Conservation (phyloP, 768 basidiomycete species). For the Tylopilus felleus region DNA sequence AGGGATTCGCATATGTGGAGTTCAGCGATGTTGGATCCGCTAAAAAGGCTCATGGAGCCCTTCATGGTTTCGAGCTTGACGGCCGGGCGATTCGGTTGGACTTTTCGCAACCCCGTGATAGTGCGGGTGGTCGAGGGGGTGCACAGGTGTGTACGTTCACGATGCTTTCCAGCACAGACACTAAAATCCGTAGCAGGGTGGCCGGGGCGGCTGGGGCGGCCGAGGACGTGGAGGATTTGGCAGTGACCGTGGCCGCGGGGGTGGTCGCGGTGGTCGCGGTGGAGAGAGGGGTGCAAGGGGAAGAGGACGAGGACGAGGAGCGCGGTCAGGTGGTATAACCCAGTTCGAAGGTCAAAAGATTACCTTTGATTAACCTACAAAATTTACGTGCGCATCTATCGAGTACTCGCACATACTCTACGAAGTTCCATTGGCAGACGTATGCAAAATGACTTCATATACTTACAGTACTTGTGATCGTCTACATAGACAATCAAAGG, state of each 20-base stretch:
- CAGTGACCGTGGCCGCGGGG: slow-evolving; percentile 37
- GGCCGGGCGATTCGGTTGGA: slow-evolving; percentile 83
- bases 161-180: neutral
- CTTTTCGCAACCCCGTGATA: slow-evolving; percentile 79
- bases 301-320: slow-evolving; percentile 39
- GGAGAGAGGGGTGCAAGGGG: slow-evolving; percentile 35
- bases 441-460: neutral
- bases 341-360: slow-evolving; percentile 51
- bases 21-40: slow-evolving; percentile 79
- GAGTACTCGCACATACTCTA: neutral
- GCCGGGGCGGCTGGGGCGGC: slow-evolving; percentile 34
- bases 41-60: slow-evolving; percentile 71
- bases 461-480: neutral
- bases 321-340: slow-evolving; percentile 53
- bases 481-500: neutral
- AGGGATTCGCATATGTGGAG: slow-evolving; percentile 97
- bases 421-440: neutral
- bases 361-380: slow-evolving; percentile 36
- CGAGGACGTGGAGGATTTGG: slow-evolving; percentile 24
- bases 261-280: slow-evolving; percentile 42
- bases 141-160: slow-evolving; percentile 38
- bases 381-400: neutral
- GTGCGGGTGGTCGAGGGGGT: slow-evolving; percentile 49
- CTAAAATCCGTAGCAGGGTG: slow-evolving; percentile 18
- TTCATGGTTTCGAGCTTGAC: slow-evolving; percentile 70